These are phyloP conservation scores for Recurvomyces mirabilis DNA, from an alignment of 495 filamentous ascomycete genomes.

Conservation along the genomic window DNA sequence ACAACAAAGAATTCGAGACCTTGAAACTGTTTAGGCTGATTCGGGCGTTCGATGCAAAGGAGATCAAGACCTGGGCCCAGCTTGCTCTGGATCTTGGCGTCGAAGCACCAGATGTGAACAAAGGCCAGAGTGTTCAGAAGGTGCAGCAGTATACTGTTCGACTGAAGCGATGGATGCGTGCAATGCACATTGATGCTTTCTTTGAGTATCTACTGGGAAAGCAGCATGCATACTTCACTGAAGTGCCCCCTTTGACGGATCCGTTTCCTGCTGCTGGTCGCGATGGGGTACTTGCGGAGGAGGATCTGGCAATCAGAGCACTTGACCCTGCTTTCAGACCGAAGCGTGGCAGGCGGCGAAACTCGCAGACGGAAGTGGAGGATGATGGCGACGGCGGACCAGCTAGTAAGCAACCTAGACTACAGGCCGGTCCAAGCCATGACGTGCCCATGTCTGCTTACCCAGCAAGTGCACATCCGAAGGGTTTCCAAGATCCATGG, in stretches of 20 bases:
- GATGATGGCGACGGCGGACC: conserved; percentile 37
- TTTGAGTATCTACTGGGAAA: conserved; percentile 83
- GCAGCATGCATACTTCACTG: conserved; percentile 69
- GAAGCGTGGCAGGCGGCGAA: conserved; percentile 73
- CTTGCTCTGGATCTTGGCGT: conserved; percentile 82
- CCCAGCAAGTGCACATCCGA: conserved; percentile 50
- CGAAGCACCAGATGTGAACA: conserved; percentile 69
- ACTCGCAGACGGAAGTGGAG: conserved; percentile 63
- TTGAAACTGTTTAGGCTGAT: conserved; percentile 76
- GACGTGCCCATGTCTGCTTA: conserved; percentile 50
- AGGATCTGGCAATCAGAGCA: conserved; percentile 83
- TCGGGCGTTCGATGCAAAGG: conserved; percentile 66
- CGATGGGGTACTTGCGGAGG: conserved; percentile 81
- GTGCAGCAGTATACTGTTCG: conserved; percentile 95
- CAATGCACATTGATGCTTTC: conserved; percentile 95
- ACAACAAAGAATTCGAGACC: conserved; percentile 83
- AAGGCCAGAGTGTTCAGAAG: conserved; percentile 90
- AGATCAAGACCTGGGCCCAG: conserved; percentile 94
- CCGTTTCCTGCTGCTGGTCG: conserved; percentile 56
- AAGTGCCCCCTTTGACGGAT: conserved; percentile 55
- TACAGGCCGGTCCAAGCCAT: conserved; percentile 56
- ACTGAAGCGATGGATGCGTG: conserved; percentile 96
- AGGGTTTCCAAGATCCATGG: conserved; percentile 34
- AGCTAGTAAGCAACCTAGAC: conserved; percentile 46
- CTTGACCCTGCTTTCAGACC: conserved; percentile 83